Conservation (phyloP, 352 stramenopile genomes). For the Pythium aristosporum region DNA sequence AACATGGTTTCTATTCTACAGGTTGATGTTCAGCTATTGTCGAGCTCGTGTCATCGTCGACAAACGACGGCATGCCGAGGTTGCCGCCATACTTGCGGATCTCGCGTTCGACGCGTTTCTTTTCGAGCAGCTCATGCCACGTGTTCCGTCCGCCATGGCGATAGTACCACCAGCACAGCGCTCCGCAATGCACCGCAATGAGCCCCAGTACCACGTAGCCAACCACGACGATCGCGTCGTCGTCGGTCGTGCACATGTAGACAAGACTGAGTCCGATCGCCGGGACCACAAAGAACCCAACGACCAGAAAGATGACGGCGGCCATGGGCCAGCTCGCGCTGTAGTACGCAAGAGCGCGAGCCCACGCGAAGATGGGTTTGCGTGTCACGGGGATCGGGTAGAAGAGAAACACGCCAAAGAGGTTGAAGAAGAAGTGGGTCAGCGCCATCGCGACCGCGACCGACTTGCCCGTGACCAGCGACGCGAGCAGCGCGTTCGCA, state of each 20-base stretch:
- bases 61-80: constrained; percentile 25
- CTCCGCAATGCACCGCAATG: constrained; percentile 17
- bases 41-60: constrained; percentile 24
- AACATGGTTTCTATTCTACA: not conserved
- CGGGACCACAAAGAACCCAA: constrained; percentile 50
- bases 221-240: constrained; percentile 28
- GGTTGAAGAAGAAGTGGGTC: constrained; percentile 92
- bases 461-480: constrained; percentile 79
- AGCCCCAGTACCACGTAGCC: constrained; percentile 38
- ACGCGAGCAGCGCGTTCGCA: constrained; percentile 79
- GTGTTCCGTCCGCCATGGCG: constrained; percentile 30
- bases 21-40: not conserved
- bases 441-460: constrained; percentile 87
- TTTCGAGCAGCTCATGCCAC: constrained; percentile 45
- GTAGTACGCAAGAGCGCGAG: constrained; percentile 63
- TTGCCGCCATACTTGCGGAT: constrained; percentile 32
- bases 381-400: constrained; percentile 90
- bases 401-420: constrained; percentile 89
- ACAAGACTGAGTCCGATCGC: constrained; percentile 45
- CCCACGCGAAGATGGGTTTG: constrained; percentile 67
- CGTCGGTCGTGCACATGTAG: constrained; percentile 54
- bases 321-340: constrained; percentile 57
- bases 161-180: constrained; percentile 41
- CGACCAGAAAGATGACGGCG: constrained; percentile 50
- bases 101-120: constrained; percentile 38